Base-by-base conservation (phyloP, 139 green algal genomes). In the Ettlia oleoabundans region DNA sequence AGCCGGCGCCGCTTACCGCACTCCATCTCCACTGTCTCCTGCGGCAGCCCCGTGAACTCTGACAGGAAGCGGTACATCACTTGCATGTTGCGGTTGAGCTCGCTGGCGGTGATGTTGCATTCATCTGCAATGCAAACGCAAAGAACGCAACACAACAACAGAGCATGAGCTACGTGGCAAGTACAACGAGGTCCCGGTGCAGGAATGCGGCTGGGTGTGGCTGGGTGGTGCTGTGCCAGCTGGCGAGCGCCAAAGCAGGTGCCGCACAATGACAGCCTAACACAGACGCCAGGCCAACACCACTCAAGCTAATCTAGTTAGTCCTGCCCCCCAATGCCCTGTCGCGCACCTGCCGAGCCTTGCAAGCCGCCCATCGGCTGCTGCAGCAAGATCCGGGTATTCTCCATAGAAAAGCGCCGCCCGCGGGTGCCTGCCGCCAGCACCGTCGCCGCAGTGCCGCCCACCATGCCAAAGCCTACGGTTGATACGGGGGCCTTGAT, bases 371-470 rank as follows among this genome's bases (percentile, higher is more conserved):
- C 88, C 85, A 94, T 93, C 28, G 96, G 96, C 88, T 99, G 96
- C 64, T 97, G 94, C 89, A 99, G 93, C 90, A 98, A 95, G 87
- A 98, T 95, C 26, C 96, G 89, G 0, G 94, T 91, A 87, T 92
- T 96, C 63, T 93, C 92, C 96, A 99, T 99, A 35, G 89, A 86
- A 76, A 91, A 97, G 15, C 96, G 91, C 84, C 95, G 96, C 43
- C 96, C 95, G 89, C 97, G 97, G 53, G 90, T 90, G 38, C 96
- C 96, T 6, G 88, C 87, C 32, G 96, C 95, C 90, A 98, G 87
- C 22, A 98, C 82, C 5, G 95, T 63, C 63, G 88, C 91, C 30
- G 90, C 86, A 76, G 95, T 95, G 76, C 87, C 93, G 80, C 93
- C 94, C 41, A 88, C 92, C 7, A 90, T 87, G 2, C 95, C 95